Base-by-base conservation (phyloP, 192 early-diverging fungal species). In the Pilobolus umbonatus region DNA sequence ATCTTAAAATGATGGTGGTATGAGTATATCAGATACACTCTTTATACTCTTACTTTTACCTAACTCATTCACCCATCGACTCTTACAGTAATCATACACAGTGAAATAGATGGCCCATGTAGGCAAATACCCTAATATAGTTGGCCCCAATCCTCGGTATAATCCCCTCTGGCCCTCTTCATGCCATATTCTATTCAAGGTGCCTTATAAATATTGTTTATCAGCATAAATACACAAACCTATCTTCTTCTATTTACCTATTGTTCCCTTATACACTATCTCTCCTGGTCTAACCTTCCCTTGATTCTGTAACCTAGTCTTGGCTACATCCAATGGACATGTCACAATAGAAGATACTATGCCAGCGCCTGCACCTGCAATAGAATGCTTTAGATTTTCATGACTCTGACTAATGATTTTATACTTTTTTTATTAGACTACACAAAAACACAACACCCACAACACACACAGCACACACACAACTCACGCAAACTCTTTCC, bases 271-370 rank as follows among this genome's bases (percentile, higher is more conserved):
- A 64, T 89, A 89, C 29, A 65, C 38, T 35, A 51, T 68, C 65
- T 71, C 15, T 15, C 58, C 57, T 15, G 65, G 49, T 45, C 59
- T 26, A 21, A 62, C 34, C n/a, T 60, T 61, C 14, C 73, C 76
- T 64, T 95, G 91, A 68, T 98, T 94, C 74, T 98, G 95, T 51
- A 96, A 75, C 29, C 95, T 76, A 22, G 94, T 89, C 62, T 98
- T 98, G 50, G 94, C 88, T n/a, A 98, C 91, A 69, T 98, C 95
- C 28, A 98, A 70, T 12, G 95, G 95, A 68, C 91, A 92, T 6
- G 89, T 91, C 19, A 92, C 83, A 22, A 90, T 76, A 10, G 91
- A 87, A 11, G 90, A 84, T 17, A 91, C 89, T 63, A 81, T 75
- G 46, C 91, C 92, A 19, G 89, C 87, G 25, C 80, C 85, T 6